Conservation (phyloP, 1,284 basidiomycete genomes). For the Chondrostereum purpureum region DNA sequence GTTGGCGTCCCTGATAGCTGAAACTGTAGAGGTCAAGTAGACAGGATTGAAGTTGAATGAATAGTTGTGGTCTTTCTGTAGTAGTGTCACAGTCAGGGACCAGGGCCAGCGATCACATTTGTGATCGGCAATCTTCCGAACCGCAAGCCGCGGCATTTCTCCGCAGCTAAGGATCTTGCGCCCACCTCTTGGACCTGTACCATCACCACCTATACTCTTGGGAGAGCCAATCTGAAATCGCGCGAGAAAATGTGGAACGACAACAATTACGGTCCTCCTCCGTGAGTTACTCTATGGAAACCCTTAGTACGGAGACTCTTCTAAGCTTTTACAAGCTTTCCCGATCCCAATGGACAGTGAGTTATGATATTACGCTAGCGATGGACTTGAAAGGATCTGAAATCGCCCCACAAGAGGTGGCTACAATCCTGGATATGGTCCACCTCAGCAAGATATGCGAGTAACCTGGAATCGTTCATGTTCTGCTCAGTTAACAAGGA, state of each 20-base stretch:
- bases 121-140: too few relatives aligned
- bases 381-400: neutral
- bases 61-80: too few relatives aligned
- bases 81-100: too few relatives aligned
- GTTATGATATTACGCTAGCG: neutral
- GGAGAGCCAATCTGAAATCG: neutral
- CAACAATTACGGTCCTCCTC: neutral
- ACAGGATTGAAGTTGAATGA: too few relatives aligned
- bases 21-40: too few relatives aligned
- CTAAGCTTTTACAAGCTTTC: neutral
- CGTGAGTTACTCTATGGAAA: neutral
- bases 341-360: neutral
- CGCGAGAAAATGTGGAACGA: neutral
- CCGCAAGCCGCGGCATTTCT: too few relatives aligned
- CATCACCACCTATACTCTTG: too few relatives aligned
- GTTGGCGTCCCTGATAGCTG: too few relatives aligned
- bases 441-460: neutral
- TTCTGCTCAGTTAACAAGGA: neutral
- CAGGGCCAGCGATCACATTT: too few relatives aligned
- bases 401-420: neutral
- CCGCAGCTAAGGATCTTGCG: too few relatives aligned
- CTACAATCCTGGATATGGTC: neutral
- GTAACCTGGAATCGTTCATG: neutral
- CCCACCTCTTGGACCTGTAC: neutral
- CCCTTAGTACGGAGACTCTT: neutral